Conservation (phyloP, 345 rosid species). For the Iberis pinnata region DNA sequence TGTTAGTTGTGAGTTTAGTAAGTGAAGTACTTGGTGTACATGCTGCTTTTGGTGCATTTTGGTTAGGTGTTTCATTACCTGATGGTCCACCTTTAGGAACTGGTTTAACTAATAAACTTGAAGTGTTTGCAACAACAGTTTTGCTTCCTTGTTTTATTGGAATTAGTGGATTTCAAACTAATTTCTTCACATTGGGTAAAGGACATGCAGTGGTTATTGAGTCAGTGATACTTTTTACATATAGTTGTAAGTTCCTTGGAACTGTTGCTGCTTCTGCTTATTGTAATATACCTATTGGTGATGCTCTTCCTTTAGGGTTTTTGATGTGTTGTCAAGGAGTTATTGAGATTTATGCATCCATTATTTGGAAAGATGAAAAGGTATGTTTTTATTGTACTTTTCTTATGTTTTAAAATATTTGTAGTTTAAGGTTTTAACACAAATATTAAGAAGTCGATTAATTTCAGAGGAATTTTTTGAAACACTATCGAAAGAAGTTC, state of each 20-base stretch:
- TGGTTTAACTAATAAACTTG: conserved; percentile 27
- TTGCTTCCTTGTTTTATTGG: conserved; percentile 31
- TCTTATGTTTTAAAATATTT: too few species aligned
- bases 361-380: conserved; percentile 33
- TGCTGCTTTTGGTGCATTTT: conserved; percentile 34
- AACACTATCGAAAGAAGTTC: too few species aligned
- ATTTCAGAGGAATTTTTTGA: too few species aligned
- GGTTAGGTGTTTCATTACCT: conserved; percentile 30
- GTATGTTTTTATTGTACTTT: neutral
- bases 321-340: conserved; percentile 36
- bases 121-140: conserved; percentile 17
- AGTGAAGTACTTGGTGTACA: conserved; percentile 26
- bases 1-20: conserved; percentile 10
- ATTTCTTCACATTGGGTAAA: conserved; percentile 13
- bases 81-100: conserved; percentile 35
- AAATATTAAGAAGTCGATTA: too few species aligned
- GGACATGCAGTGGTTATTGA: conserved; percentile 14
- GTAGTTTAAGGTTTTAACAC: too few species aligned
- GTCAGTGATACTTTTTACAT: conserved; percentile 19
- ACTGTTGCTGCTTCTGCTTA: conserved; percentile 23
- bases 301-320: conserved; percentile 25
- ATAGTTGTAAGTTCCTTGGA: conserved; percentile 26
- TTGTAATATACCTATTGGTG: conserved; percentile 18
- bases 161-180: conserved; percentile 32
- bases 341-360: conserved; percentile 27